Evolutionary conservation across 441 rosid genomes (phyloP), one percentile per base, ranked within the genome.

Genomic region (Arabidopsis lyrata): DNA sequence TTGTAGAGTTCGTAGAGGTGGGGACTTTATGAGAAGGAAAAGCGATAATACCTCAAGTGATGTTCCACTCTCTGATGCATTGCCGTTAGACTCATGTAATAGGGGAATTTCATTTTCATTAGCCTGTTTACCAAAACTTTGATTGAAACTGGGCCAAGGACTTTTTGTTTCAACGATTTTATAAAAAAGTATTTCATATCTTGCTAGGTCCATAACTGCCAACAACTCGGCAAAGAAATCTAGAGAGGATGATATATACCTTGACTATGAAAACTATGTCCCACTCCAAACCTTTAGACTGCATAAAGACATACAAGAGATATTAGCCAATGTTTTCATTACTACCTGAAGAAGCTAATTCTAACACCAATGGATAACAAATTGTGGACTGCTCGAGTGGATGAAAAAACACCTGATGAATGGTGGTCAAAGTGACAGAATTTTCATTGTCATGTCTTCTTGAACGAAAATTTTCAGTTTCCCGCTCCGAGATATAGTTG

Each of bases 251-350:
- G 55, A 16, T 39, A 75, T 63, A 58, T 86, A 95, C 99, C 98
- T 92, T 95, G 77, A 90, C 87, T 69, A 95, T 83, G 87, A 95
- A 95, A 80, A 92, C 98, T 42, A 80, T 68, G 82, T 92, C 99
- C 99, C 99, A 95, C 70, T 95, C 99, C 74, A 95, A 83, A 77
- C 99, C 99, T 86, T 95, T 95, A 27, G 99, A 92, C 99, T 92
- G 87, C 91, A 83, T 54, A 75, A 64, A 77, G 41, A 49, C 65
- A 38, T 57, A 57, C 20, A 73, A 50, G 45, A 36, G 62, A 72
- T 70, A 55, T 57, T 64, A 48, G 77, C 50, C 54, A 27, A 71
- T 68, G 77, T 53, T 74, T 62, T 9, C 45, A 45, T 18, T 36
- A 42, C 45, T 62, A 34, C 57, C 48, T 24, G 47, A 45, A 38